phyloP scores from a whole-genome alignment of 805 yeast genomes.

The Debaryomyces tyrocola region DNA sequence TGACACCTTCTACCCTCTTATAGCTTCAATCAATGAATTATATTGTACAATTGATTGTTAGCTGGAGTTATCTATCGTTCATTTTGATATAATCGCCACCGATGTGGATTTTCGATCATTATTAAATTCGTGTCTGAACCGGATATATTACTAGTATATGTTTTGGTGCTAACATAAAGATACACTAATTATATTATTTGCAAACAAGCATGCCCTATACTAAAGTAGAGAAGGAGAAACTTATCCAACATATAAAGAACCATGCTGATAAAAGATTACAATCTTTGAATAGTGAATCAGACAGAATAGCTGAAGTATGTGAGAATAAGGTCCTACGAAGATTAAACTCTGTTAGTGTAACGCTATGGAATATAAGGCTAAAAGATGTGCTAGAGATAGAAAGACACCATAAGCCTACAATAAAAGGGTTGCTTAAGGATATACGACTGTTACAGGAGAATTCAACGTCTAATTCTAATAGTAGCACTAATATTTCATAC shows the following conservation, averaged over 20 bases:
- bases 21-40: neutral
- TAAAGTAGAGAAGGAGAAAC: conserved; percentile 33
- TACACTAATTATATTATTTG: no score
- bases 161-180: no score
- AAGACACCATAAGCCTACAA: conserved; percentile 33
- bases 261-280: conserved; percentile 19
- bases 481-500: neutral
- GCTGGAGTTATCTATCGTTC: neutral
- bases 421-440: conserved; percentile 30
- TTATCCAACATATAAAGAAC: conserved; percentile 29
- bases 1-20: neutral
- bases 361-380: conserved; percentile 49
- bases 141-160: no score
- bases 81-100: neutral
- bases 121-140: neutral
- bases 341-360: conserved; percentile 47
- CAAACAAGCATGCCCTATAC: conserved; percentile 16
- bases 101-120: neutral
- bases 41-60: neutral
- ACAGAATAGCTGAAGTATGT: conserved; percentile 21
- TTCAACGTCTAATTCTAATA: neutral
- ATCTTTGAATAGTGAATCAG: conserved; percentile 24
- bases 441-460: conserved; percentile 9
- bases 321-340: conserved; percentile 42
- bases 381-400: conserved; percentile 47